Evolutionary conservation across 495 filamentous ascomycete genomes (phyloP).

Genomic region (Lophiotrema nucula): DNA sequence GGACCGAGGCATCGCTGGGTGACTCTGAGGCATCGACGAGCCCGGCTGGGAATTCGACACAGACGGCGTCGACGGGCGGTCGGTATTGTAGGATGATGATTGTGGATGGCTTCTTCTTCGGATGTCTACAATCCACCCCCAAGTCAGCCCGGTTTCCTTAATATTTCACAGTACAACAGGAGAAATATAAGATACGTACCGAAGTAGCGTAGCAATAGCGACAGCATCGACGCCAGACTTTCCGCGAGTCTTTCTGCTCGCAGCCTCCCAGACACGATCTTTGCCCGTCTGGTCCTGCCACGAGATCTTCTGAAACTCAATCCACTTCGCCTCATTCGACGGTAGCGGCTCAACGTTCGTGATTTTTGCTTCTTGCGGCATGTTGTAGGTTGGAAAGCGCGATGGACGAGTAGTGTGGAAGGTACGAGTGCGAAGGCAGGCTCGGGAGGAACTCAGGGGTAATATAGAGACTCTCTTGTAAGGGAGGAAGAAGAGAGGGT

Average conservation of each 20-base stretch:
- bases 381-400: not conserved
- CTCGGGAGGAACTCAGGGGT: not conserved
- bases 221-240: conserved; percentile 78
- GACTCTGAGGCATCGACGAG: conserved; percentile 82
- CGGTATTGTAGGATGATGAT: conserved; percentile 84
- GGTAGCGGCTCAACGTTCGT: conserved; percentile 47
- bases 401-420: not conserved
- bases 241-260: conserved; percentile 53
- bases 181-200: not conserved
- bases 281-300: conserved; percentile 54
- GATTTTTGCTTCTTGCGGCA: conserved; percentile 44
- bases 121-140: too few relatives aligned
- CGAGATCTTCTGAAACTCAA: conserved; percentile 51
- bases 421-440: not conserved
- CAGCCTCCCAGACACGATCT: conserved; percentile 54
- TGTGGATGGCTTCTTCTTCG: conserved; percentile 58
- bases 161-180: too few relatives aligned
- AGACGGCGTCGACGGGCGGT: conserved; percentile 73
- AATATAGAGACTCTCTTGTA: too few relatives aligned
- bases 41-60: conserved; percentile 83
- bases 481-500: too few relatives aligned
- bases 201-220: conserved; percentile 76
- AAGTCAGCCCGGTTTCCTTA: too few relatives aligned
- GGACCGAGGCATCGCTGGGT: conserved; percentile 67
- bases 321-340: conserved; percentile 50